Percentiles rank a stretch among this genome's conserved stretches.
Conservation (phyloP, 176 grass and related monocot genomes). For the Melocanna baccifera region DNA sequence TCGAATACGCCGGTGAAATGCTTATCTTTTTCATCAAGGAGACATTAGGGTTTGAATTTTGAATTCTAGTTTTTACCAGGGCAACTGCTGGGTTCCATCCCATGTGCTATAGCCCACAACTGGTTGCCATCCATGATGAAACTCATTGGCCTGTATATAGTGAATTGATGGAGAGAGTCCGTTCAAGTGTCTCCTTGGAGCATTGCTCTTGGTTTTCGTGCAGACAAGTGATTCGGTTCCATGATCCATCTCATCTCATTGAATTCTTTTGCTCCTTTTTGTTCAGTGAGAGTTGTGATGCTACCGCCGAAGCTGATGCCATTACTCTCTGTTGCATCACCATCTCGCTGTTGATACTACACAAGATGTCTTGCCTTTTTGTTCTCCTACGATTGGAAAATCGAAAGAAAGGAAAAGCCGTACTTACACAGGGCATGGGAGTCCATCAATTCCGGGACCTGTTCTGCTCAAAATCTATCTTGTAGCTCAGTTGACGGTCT, state of each 20-base stretch:
- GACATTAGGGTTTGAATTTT: not conserved
- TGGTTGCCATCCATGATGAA: not conserved
- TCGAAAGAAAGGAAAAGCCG: not conserved
- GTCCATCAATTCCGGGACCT: not conserved
- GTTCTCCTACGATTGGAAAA: not conserved
- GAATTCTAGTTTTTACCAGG: not conserved
- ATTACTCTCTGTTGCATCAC: not conserved
- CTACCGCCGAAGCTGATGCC: not conserved
- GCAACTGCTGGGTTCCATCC: not conserved
- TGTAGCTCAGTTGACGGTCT: too few relatives aligned
- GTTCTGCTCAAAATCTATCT: not conserved
- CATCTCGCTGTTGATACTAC: not conserved
- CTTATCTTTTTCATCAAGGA: not conserved
- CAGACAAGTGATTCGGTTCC: not conserved
- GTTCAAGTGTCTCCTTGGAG: constrained; percentile 27
- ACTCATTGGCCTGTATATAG: constrained; percentile 5
- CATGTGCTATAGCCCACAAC: not conserved
- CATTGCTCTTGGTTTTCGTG: constrained; percentile 28
- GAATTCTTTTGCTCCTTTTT: not conserved
- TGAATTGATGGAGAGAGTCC: not conserved
- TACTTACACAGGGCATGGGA: not conserved
- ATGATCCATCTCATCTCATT: not conserved
- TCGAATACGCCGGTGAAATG: not conserved
- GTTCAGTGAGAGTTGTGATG: not conserved
- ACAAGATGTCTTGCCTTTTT: not conserved